These are phyloP conservation scores for Teunomyces atbi DNA, from an alignment of 805 yeast genomes.

Conservation along the genomic window DNA sequence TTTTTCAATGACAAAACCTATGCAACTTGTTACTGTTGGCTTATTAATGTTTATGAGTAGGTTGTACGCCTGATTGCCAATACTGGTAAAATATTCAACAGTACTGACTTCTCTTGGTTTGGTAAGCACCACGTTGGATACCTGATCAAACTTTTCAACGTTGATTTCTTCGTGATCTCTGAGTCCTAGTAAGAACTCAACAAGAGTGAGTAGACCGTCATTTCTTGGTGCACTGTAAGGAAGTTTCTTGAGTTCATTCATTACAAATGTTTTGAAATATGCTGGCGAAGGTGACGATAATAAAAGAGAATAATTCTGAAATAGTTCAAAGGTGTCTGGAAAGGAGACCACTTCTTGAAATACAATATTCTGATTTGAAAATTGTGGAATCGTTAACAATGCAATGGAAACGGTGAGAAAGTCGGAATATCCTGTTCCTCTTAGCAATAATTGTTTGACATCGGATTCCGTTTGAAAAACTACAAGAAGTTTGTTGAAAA, in stretches of 20 bases:
- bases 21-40: conserved; percentile 57
- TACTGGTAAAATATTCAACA: conserved; percentile 49
- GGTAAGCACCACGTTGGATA: conserved; percentile 60
- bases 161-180: conserved; percentile 71
- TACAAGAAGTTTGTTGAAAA: conserved; percentile 26
- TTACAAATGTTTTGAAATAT: conserved; percentile 46
- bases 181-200: conserved; percentile 76
- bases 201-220: conserved; percentile 70
- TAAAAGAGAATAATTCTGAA: conserved; percentile 57
- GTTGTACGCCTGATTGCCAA: conserved; percentile 64
- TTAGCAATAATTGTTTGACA: conserved; percentile 50
- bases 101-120: conserved; percentile 56
- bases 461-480: conserved; percentile 46
- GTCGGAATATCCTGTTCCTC: conserved; percentile 69
- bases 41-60: conserved; percentile 58
- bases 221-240: conserved; percentile 50
- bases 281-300: conserved; percentile 48
- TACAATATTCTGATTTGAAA: conserved; percentile 8
- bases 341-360: conserved; percentile 21
- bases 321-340: conserved; percentile 68
- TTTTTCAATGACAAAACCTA: conserved; percentile 52
- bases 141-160: conserved; percentile 62
- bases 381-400: conserved; percentile 34
- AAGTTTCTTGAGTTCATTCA: conserved; percentile 50
- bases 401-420: conserved; percentile 49